Conservation (phyloP, 257 asterid genomes). For the Galeopsis tetrahit region DNA sequence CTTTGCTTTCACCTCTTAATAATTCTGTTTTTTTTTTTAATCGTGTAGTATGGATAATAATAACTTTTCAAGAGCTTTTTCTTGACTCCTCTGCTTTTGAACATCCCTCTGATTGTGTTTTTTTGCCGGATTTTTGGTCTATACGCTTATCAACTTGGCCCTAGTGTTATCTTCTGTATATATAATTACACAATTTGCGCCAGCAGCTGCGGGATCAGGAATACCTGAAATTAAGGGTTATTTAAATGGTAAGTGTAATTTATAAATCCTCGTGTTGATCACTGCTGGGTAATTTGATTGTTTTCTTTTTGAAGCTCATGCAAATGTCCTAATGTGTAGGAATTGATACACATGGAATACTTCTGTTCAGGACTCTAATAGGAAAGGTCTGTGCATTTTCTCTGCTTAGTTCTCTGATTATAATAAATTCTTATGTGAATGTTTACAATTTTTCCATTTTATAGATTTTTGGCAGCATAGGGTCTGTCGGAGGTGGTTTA, state of each 20-base stretch:
- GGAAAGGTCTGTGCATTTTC: constrained; percentile 70
- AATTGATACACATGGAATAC: constrained; percentile 93
- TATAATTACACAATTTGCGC: constrained; percentile 85
- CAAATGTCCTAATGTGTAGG: constrained; percentile 56
- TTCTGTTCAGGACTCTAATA: constrained; percentile 88
- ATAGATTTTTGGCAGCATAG: constrained; percentile 98
- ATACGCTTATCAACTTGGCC: constrained; percentile 81
- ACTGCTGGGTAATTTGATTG: constrained; percentile 19
- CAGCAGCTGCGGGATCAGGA: constrained; percentile 99
- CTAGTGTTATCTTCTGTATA: constrained; percentile 87
- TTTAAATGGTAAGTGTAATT: constrained; percentile 64
- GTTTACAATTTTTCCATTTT: constrained; percentile 25
- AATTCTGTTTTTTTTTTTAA: too few species aligned
- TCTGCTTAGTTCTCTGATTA: constrained; percentile 23
- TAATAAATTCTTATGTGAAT: constrained; percentile 16
- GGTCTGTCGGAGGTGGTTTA: constrained; percentile 98
- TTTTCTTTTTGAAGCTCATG: constrained; percentile 32
- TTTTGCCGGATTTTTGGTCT: constrained; percentile 84
- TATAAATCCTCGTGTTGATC: constrained; percentile 20
- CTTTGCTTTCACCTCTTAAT: too few species aligned
- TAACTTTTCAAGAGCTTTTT: too few species aligned
- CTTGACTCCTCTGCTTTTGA: too few species aligned
- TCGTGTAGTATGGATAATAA: too few species aligned
- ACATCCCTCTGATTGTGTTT: too few species aligned
- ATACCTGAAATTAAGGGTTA: constrained; percentile 99